Conservation (phyloP, 768 basidiomycete species). For the Xerocomus spinulosus region DNA sequence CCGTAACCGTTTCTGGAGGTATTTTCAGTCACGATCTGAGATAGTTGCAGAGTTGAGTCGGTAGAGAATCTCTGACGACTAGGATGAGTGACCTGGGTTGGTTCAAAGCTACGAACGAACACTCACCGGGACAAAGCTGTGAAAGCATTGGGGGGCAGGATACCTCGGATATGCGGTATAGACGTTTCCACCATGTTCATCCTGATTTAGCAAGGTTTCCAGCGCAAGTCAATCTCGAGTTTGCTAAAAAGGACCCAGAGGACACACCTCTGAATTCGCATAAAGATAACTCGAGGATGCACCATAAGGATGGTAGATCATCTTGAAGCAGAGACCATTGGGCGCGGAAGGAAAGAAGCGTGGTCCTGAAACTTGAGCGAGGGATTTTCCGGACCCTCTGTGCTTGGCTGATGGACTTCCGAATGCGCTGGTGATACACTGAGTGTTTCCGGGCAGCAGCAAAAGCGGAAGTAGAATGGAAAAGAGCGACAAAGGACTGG, state of each 20-base stretch:
- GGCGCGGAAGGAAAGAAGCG: slow-evolving; percentile 3
- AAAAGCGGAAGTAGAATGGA: background rate
- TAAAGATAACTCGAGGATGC: slow-evolving; percentile 27
- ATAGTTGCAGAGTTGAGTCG: slow-evolving; percentile 14
- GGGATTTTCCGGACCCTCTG: slow-evolving; percentile 1
- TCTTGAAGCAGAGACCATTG: slow-evolving; percentile 22
- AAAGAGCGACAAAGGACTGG: background rate
- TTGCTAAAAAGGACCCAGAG: too few species aligned
- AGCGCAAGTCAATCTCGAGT: too few species aligned
- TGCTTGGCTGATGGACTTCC: slow-evolving; percentile 1
- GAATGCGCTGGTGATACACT: background rate
- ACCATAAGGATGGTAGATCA: slow-evolving; percentile 29
- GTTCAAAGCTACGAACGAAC: background rate
- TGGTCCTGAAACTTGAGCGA: background rate
- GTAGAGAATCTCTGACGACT: slow-evolving; percentile 24
- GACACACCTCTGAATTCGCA: slow-evolving; percentile 14
- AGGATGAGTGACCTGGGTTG: background rate
- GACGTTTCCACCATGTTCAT: background rate
- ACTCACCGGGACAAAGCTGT: slow-evolving; percentile 28
- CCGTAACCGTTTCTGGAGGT: background rate
- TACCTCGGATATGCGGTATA: background rate
- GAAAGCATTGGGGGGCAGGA: slow-evolving; percentile 17
- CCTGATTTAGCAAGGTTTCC: too few species aligned
- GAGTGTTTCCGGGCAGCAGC: too few species aligned
- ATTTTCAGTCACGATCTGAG: slow-evolving; percentile 12